Evolutionary conservation across 176 grass and related monocot genomes (phyloP), one percentile per base, ranked within the genome.

Genomic region (Avena atlantica): DNA sequence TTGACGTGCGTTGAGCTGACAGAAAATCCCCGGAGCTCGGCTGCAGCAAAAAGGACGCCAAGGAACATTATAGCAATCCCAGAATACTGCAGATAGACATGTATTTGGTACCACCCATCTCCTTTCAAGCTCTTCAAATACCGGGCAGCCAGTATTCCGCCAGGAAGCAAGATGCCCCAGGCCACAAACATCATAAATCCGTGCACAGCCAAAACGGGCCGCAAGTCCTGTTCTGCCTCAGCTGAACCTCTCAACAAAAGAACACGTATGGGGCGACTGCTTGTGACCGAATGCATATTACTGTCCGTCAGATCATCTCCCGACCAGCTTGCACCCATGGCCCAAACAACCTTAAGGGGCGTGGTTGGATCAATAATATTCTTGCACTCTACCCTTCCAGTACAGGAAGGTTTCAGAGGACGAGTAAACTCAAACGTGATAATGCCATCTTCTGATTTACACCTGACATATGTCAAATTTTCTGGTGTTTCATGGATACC

Each of bases 101-200:
- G 97, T 78, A 91, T 88, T 47, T 91, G 94, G 85, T 86, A 99
- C 97, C 94, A 96, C 37, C 92, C 89, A 79, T 98, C 88, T 74
- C 90, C 92, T 76, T 96, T 92, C 78, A 89, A 70, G 74, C 90
- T 95, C 80, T 94, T 99, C 89, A 99, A 86, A 85, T 94, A 99
- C 61, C 97, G 90, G 74, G 97, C 94, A 80, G 94, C 87, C 74
- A 99, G 63, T 93, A 96, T 91, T 63, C 92, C 94, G 57, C 90
- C 90, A 64, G 97, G 97, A 85, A 99, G 91, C 84, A 99, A 90
- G 60, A 96, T 87, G 14, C 92, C 97, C 93, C 92, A 96, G 40
- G 97, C 89, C 31, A 99, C 90, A 90, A 99, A 96, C 97, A 96
- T 99, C 85, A 99, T 91, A 85, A 96, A 99, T 19, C 94, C 97